Evolutionary conservation across 345 rosid genomes (phyloP).

Genomic region (Clarkia xantiana): DNA sequence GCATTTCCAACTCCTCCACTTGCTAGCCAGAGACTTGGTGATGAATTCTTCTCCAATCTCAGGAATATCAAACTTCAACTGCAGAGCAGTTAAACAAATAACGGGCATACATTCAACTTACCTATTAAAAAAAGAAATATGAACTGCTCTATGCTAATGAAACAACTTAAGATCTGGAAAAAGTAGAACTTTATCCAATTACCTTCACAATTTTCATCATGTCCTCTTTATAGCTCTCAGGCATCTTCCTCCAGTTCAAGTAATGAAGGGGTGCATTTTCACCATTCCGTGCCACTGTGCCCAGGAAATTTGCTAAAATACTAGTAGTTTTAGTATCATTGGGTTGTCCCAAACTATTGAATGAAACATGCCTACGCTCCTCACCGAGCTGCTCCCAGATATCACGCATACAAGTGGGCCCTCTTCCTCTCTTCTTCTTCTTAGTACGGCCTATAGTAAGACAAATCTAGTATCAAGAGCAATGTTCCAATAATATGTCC

Average conservation of each 20-base stretch:
- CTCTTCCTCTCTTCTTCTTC: slow-evolving; percentile 4
- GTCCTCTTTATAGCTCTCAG: neutral
- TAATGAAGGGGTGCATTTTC: neutral
- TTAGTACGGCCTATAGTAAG: neutral
- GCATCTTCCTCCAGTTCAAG: slow-evolving; percentile 2
- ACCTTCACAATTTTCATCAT: slow-evolving; percentile 4
- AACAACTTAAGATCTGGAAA: too few species aligned
- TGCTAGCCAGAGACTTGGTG: neutral
- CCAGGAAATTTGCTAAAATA: slow-evolving; percentile 3
- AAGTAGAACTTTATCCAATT: neutral
- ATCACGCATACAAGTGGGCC: slow-evolving; percentile 3
- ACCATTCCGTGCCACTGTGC: slow-evolving; percentile 5
- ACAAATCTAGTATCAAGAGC: too few species aligned
- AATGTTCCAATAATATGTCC: too few species aligned
- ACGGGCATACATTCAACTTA: neutral
- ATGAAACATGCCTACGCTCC: slow-evolving; percentile 3
- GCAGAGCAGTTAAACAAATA: neutral
- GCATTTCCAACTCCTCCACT: slow-evolving; percentile 6
- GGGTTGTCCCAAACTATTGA: slow-evolving; percentile 5
- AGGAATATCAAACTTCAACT: slow-evolving; percentile 4
- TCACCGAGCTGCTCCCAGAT: slow-evolving; percentile 1
- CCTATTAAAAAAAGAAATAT: too few species aligned
- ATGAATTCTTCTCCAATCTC: neutral
- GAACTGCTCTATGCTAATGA: neutral
- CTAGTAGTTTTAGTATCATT: neutral